phyloP scores from a whole-genome alignment of 768 basidiomycete genomes.

The Polyporus arcularius region DNA sequence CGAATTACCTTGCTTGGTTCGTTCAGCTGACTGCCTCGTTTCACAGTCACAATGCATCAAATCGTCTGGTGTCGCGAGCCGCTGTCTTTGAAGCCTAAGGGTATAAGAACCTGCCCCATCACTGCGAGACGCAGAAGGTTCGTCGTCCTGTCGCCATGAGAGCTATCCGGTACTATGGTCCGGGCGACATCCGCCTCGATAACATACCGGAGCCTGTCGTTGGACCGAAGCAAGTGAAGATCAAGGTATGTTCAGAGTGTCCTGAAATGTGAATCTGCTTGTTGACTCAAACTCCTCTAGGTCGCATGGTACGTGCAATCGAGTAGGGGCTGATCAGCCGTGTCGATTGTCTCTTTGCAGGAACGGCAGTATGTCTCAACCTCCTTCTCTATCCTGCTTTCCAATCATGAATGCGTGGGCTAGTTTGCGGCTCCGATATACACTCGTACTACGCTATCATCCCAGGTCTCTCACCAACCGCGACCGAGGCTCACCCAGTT shows the following conservation, averaged over 20 bases:
- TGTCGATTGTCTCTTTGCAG: no score
- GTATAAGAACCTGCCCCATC: no score
- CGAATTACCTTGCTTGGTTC: not conserved
- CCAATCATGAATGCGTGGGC: no score
- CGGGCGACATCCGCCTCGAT: constrained; percentile 46
- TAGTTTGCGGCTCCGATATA: constrained; percentile 49
- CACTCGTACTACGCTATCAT: constrained; percentile 40
- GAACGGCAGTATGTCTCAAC: no score
- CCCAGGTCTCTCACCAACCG: constrained; percentile 31
- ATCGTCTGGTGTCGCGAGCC: no score
- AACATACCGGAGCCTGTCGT: constrained; percentile 39
- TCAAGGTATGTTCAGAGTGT: constrained; percentile 35
- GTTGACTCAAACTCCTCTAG: not conserved
- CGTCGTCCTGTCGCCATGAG: constrained; percentile 34
- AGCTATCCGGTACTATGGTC: constrained; percentile 47
- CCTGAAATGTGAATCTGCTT: not conserved
- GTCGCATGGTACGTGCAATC: constrained; percentile 3
- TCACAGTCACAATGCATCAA: not conserved
- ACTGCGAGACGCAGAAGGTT: not conserved
- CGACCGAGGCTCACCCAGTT: constrained; percentile 34
- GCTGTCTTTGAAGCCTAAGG: no score
- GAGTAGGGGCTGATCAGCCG: no score
- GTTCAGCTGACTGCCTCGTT: not conserved
- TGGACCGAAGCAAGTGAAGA: constrained; percentile 42
- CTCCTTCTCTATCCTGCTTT: no score